phyloP scores from a whole-genome alignment of 2,329 filamentous ascomycete genomes.

The Xylariales sp. region DNA sequence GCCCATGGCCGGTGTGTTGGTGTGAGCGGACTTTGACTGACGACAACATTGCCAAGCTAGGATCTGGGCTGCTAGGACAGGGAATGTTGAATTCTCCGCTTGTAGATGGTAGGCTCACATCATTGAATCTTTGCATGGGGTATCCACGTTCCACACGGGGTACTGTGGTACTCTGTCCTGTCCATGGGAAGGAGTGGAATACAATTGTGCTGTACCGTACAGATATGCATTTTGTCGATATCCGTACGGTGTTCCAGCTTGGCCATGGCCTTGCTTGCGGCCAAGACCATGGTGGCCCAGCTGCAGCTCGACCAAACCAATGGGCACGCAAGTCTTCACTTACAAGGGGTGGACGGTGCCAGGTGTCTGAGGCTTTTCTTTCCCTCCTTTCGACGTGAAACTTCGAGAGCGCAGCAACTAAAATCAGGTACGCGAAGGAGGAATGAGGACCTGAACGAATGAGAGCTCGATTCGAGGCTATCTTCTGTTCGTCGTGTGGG shows the following conservation, averaged over 20 bases:
- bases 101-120: slow-evolving; percentile 8
- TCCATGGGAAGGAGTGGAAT: background rate
- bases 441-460: slow-evolving; percentile 1
- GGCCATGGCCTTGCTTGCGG: too few relatives aligned
- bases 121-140: slow-evolving; percentile 8
- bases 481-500: too few relatives aligned
- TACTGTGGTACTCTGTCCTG: background rate
- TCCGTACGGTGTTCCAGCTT: too few relatives aligned
- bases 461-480: too few relatives aligned
- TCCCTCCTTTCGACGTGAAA: slow-evolving; percentile 4
- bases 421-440: slow-evolving; percentile 5
- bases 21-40: slow-evolving; percentile 3
- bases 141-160: background rate
- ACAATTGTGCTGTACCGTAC: background rate
- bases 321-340: background rate
- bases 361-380: slow-evolving; percentile 10
- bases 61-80: too few relatives aligned
- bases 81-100: slow-evolving; percentile 3
- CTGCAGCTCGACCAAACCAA: slow-evolving; percentile 2
- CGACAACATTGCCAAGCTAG: too few relatives aligned
- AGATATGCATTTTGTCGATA: too few relatives aligned
- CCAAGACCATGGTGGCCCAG: background rate
- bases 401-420: slow-evolving; percentile 1
- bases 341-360: slow-evolving; percentile 12
- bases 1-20: slow-evolving; percentile 12